A percentile compares a stretch with the other conserved stretches of the same genome.
phyloP scores from a whole-genome alignment of 371 early-diverging fungal genomes.

The Apophysomyces trapeziformis region DNA sequence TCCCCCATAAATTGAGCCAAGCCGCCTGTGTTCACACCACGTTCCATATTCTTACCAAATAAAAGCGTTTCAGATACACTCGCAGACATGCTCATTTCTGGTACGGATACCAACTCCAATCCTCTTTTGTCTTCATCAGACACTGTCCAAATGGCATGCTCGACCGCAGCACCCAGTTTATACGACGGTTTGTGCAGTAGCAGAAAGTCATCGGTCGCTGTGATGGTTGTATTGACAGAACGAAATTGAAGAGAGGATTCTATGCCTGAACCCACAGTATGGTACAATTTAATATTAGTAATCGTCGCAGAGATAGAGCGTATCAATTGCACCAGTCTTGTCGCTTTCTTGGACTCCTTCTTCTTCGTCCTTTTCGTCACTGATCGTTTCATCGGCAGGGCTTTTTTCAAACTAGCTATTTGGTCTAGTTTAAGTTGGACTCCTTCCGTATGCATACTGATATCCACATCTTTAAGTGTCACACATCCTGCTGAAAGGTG shows the following conservation, averaged over 20 bases:
- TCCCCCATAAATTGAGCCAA: not conserved
- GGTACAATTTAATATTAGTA: conserved; percentile 22
- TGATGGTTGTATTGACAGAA: conserved; percentile 12
- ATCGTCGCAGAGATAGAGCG: conserved; percentile 25
- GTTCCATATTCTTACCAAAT: not conserved
- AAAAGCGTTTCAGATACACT: conserved; percentile 26
- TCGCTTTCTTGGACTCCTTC: not conserved
- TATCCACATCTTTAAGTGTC: conserved; percentile 49
- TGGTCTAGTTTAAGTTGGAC: conserved; percentile 25
- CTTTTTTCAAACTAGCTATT: conserved; percentile 4
- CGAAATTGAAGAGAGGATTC: conserved; percentile 22
- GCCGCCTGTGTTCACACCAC: too few species aligned
- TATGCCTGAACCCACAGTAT: conserved; percentile 13
- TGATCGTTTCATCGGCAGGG: not conserved
- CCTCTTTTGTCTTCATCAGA: conserved; percentile 21
- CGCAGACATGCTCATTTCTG: conserved; percentile 18
- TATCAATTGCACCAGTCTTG: conserved; percentile 19
- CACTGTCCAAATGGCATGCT: conserved; percentile 22
- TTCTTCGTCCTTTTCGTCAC: conserved; percentile 1
- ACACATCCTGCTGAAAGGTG: conserved; percentile 54
- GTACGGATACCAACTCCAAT: conserved; percentile 22
- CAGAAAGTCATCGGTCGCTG: conserved; percentile 12
- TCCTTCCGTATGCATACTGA: conserved; percentile 28
- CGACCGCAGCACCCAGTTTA: conserved; percentile 23
- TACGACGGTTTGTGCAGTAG: conserved; percentile 25